Evolutionary conservation across 345 rosid species (phyloP).

Genomic region (Syzygium grande): DNA sequence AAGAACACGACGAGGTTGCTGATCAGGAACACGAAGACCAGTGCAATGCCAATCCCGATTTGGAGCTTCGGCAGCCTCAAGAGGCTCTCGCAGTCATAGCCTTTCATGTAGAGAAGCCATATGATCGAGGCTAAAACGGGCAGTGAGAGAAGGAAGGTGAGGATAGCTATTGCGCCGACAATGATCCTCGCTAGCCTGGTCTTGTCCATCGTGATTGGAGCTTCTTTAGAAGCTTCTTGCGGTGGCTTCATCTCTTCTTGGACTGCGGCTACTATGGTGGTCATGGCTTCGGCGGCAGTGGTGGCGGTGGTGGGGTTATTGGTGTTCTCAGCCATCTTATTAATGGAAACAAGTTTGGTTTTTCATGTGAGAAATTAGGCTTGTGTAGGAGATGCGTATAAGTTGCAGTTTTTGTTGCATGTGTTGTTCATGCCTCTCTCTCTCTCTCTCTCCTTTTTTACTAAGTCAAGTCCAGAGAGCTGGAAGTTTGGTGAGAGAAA

Average conservation of each 20-base stretch:
- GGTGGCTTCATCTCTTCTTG: neutral
- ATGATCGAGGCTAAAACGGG: slow-evolving; percentile 49
- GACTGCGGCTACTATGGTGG: neutral
- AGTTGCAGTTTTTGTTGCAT: neutral
- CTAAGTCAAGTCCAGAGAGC: neutral
- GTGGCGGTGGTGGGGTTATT: neutral
- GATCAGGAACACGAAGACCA: slow-evolving; percentile 40
- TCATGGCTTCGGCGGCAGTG: neutral
- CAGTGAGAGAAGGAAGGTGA: slow-evolving; percentile 48
- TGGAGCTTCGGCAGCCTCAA: slow-evolving; percentile 50
- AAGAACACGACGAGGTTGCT: slow-evolving; percentile 31
- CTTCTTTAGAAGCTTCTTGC: neutral
- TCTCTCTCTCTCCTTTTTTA: neutral
- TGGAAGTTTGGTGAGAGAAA: neutral
- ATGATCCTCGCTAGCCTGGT: slow-evolving; percentile 10
- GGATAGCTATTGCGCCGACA: slow-evolving; percentile 24
- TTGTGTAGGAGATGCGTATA: neutral
- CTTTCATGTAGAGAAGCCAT: slow-evolving; percentile 64
- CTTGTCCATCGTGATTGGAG: neutral
- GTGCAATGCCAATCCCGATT: slow-evolving; percentile 26
- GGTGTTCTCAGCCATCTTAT: neutral
- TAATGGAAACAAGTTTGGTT: neutral
- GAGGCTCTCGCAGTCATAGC: slow-evolving; percentile 63
- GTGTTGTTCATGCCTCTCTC: neutral
- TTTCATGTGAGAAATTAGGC: neutral